Conservation (phyloP, 306 rosid species). For the Purshia tridentata region DNA sequence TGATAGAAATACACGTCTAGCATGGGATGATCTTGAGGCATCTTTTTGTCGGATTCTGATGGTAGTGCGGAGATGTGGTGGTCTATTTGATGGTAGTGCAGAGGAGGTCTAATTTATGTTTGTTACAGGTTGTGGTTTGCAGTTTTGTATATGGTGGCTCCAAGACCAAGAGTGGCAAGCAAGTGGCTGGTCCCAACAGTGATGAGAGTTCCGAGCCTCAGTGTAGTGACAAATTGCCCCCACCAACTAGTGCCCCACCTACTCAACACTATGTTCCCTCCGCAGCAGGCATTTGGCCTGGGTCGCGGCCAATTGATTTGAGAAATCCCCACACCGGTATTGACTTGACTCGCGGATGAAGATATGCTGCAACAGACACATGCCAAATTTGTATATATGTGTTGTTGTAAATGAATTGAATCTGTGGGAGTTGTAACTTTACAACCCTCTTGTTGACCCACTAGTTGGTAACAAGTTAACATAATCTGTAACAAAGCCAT, state of each 20-base stretch:
- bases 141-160: constrained; percentile 76
- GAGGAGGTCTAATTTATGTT: constrained; percentile 16
- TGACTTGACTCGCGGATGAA: constrained; percentile 87
- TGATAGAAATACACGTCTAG: background rate
- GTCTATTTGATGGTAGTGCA: background rate
- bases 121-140: constrained; percentile 79
- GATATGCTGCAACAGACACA: constrained; percentile 47
- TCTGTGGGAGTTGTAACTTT: constrained; percentile 46
- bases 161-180: constrained; percentile 52
- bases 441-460: constrained; percentile 36
- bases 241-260: constrained; percentile 48
- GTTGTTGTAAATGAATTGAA: constrained; percentile 60
- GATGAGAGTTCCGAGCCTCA: constrained; percentile 47
- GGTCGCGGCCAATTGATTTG: constrained; percentile 49
- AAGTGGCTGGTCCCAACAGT: constrained; percentile 36
- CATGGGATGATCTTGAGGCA: background rate
- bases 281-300: constrained; percentile 59
- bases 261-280: constrained; percentile 58
- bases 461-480: constrained; percentile 42
- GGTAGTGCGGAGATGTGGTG: background rate
- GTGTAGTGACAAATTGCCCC: constrained; percentile 49
- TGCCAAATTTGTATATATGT: constrained; percentile 66
- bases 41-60: background rate
- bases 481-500: constrained; percentile 40
- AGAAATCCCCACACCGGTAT: constrained; percentile 73